Evolutionary conservation across 495 filamentous ascomycete genomes (phyloP), one percentile per base, ranked within the genome.

Genomic region (Penicillium soppii): DNA sequence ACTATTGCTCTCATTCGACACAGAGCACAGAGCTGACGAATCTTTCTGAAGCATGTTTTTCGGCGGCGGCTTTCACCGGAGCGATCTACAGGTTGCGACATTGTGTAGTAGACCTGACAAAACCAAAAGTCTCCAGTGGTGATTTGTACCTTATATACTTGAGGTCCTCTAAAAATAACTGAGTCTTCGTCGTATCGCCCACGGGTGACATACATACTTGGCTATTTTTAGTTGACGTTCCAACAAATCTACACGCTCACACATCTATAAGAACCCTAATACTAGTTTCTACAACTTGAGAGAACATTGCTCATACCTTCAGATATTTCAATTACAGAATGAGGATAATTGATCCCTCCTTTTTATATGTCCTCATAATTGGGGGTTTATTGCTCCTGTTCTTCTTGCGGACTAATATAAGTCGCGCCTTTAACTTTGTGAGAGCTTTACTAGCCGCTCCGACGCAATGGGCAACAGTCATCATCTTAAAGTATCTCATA

Each of bases 21-120:
- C 7, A 46, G 17, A 33, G 37, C 22, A 16, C 48, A 56, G 13
- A 56, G 20, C 27, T 52, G 35, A 27, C 54, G 54, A 33, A 56
- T 30, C 33, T 56, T 56, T 22, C 54, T 48, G 36, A 52, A 52
- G 17, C 51, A 48, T 10, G 43, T 56, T 32, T 42, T 46, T 25
- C 54, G 54, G 32, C 47, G 47, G 25, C 47, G 33, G 26, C 50
- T 30, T 43, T 56, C 47, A 33, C 29, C 29, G 17, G 17, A 44
- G 37, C 37, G 47, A 41, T 29, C 10, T 12, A 17, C 23, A 29
- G 17, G 19, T 38, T 49, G n/a, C 16, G 27, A n/a, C 16, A 49
- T 49, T 33, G 9, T 35, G 21, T 33, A 37, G 35, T 37, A 20
- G 35, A 37, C 35, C 7, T 37, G 16, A 37, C 20, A 16, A n/a